phyloP scores from a whole-genome alignment of 2,329 filamentous ascomycete species.

The Cordyceps cateniannulata region DNA sequence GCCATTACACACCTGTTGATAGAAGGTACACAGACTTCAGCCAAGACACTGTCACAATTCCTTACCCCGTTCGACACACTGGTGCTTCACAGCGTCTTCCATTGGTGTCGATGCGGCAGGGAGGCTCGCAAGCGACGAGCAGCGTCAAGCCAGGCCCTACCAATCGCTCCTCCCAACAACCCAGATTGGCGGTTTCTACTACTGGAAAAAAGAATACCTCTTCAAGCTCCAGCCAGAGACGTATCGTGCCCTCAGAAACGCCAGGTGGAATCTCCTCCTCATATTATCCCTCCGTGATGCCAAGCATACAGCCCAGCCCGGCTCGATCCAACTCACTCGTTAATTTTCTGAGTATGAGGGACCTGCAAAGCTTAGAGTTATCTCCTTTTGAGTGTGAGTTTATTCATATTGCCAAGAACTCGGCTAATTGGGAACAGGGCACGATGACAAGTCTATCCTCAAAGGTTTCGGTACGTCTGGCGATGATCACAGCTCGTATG shows the following conservation, averaged over 20 bases:
- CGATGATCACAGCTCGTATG: slow-evolving; percentile 21
- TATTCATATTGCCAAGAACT: background rate
- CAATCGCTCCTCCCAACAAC: background rate
- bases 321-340: slow-evolving; percentile 20
- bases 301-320: slow-evolving; percentile 29
- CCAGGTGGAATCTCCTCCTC: slow-evolving; percentile 25
- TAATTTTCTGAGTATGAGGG: slow-evolving; percentile 24
- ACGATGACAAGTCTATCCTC: slow-evolving; percentile 17
- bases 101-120: background rate
- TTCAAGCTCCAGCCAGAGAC: background rate
- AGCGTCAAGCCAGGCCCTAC: background rate
- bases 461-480: slow-evolving; percentile 18
- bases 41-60: background rate
- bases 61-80: background rate
- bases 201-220: background rate
- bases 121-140: background rate
- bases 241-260: slow-evolving; percentile 14
- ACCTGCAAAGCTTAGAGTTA: slow-evolving; percentile 29
- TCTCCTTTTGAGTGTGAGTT: slow-evolving; percentile 29
- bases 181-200: background rate
- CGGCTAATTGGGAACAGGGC: slow-evolving; percentile 16
- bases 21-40: background rate
- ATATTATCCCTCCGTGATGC: slow-evolving; percentile 26
- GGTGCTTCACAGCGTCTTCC: background rate
- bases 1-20: background rate